Base-by-base conservation (phyloP, 2,329 filamentous ascomycete species). In the Tolypocladium tundrense region DNA sequence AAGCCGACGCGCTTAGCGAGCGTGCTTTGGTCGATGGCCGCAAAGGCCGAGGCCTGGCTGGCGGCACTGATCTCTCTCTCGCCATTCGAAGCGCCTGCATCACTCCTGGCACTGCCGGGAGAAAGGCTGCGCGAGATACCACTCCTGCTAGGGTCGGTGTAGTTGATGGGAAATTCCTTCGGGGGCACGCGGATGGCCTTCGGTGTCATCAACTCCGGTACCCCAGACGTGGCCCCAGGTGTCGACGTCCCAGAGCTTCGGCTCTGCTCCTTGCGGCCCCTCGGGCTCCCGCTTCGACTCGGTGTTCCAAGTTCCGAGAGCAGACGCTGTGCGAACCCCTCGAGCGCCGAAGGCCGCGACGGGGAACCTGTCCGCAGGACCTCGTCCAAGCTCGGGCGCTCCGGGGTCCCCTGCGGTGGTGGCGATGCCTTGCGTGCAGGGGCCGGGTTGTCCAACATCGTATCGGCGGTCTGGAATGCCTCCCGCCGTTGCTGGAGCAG, bases 401-500 rank as follows among this genome's bases (percentile, higher is more conserved):
- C 77, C 1, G 72, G 71, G 33, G 72, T 73, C 19, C 66, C 67
- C 21, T 68, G 67, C n/a, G 65, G 65, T 3, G 64, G 63, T 1
- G 69, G 68, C 2, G 72, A 69, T 14, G 66, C 64, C 52, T 66
- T 69, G 37, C 65, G 64, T 2, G 62, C 60, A 1, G 68, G 65
- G 4, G 60, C 71, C 41, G 65, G 72, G 48, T 72, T 75, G 55
- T 69, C 67, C 48, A 75, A 68, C 35, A 79, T 77, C 8, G 75
- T 67, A 62, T 84, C 81, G 2, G 84, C 82, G 3, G 81, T 82
- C 64, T 83, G 81, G 64, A 87, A 88, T 0, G 82, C 84, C 60
- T 85, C 81, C 6, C 84, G 82, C 14, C 79, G 84, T 70, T 80
- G 85, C 72, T 80, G 86, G 4, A 91, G 74, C 2, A 91, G 77